phyloP scores from a whole-genome alignment of 352 stramenopile genomes.

The Phytophthora boehmeriae region DNA sequence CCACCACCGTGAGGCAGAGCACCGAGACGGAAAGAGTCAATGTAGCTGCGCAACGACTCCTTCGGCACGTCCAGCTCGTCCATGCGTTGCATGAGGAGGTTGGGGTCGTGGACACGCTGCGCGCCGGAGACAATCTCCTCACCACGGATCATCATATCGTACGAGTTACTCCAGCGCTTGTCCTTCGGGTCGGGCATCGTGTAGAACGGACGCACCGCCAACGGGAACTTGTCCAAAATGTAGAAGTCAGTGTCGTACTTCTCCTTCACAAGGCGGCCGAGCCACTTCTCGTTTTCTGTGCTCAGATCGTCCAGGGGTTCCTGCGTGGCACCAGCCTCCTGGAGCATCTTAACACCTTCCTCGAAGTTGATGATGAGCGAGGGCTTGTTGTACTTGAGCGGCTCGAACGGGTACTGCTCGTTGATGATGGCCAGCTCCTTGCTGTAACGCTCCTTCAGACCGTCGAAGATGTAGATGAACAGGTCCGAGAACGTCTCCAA shows the following conservation, averaged over 20 bases:
- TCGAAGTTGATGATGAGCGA: conserved; percentile 94
- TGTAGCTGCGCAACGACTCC: conserved; percentile 95
- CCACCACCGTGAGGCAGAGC: conserved; percentile 98
- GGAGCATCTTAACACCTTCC: conserved; percentile 94
- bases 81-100: conserved; percentile 93
- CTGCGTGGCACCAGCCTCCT: conserved; percentile 78
- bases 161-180: conserved; percentile 96
- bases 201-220: conserved; percentile 99
- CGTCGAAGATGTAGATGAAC: conserved; percentile 99
- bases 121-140: conserved; percentile 99
- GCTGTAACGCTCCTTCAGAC: conserved; percentile 93
- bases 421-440: conserved; percentile 95
- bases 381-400: conserved; percentile 96
- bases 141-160: conserved; percentile 99
- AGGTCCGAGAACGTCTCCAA: conserved; percentile 97
- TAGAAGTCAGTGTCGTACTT: conserved; percentile 99
- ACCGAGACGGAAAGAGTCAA: conserved; percentile 98
- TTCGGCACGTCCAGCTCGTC: conserved; percentile 84
- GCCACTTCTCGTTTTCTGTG: conserved; percentile 98
- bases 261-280: conserved; percentile 94
- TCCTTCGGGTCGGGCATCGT: conserved; percentile 99
- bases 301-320: conserved; percentile 83
- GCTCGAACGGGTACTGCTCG: conserved; percentile 97
- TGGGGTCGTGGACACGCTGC: conserved; percentile 98
- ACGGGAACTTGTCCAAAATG: conserved; percentile 99